phyloP scores from a whole-genome alignment of 1,284 basidiomycete species.

The Sporisorium graminicola region DNA sequence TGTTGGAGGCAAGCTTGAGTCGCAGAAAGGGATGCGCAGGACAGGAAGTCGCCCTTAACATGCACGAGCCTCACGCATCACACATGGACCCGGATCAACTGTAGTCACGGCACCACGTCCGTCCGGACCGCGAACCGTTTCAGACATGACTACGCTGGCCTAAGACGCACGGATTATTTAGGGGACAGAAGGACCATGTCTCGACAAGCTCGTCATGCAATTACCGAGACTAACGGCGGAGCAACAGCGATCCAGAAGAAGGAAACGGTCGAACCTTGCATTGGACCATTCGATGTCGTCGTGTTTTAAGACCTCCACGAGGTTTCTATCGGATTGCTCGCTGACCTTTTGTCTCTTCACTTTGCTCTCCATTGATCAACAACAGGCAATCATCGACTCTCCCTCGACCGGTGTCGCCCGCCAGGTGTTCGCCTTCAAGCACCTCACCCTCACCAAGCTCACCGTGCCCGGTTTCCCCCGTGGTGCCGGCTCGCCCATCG shows the following conservation, averaged over 20 bases:
- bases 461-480: conserved; percentile 87
- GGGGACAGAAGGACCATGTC: neutral
- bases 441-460: conserved; percentile 91
- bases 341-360: neutral
- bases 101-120: too few species aligned
- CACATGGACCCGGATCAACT: too few species aligned
- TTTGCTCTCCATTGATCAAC: neutral
- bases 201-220: neutral
- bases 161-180: neutral
- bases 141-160: too few species aligned
- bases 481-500: conserved; percentile 82
- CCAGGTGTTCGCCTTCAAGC: conserved; percentile 90
- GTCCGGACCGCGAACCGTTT: too few species aligned
- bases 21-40: too few species aligned
- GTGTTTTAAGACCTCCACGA: neutral
- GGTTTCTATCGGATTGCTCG: neutral
- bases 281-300: neutral
- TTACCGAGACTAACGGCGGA: neutral
- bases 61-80: too few species aligned
- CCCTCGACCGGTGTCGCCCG: conserved; percentile 90
- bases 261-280: neutral
- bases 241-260: neutral
- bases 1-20: too few species aligned
- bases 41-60: too few species aligned
- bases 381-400: conserved; percentile 92